Evolutionary conservation across 164 flowering plant genomes (phyloP).

Genomic region (Aristolochia fimbriata): DNA sequence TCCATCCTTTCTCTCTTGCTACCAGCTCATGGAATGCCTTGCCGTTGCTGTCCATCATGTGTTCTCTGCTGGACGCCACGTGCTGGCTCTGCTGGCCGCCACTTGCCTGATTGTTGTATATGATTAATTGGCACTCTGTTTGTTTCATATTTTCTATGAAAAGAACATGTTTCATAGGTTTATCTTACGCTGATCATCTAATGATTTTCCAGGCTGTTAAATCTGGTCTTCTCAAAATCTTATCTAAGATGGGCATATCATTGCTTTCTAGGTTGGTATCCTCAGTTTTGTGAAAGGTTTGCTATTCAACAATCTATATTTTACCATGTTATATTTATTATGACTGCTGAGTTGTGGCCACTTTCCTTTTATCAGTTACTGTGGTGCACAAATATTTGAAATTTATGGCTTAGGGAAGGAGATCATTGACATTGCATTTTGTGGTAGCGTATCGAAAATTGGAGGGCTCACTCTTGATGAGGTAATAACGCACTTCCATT

Average conservation of each 20-base stretch:
- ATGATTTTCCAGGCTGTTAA: slow-evolving; percentile 62
- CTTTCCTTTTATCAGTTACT: slow-evolving; percentile 48
- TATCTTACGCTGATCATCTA: slow-evolving; percentile 1
- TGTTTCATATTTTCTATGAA: too few species aligned
- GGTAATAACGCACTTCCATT: slow-evolving; percentile 27
- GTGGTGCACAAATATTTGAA: slow-evolving; percentile 99
- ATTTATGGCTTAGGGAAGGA: slow-evolving; percentile 90
- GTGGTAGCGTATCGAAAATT: slow-evolving; percentile 80
- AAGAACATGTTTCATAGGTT: neutral
- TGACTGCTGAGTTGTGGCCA: neutral
- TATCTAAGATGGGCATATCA: slow-evolving; percentile 99
- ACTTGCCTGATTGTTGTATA: too few species aligned
- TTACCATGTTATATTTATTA: neutral
- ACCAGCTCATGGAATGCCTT: too few species aligned
- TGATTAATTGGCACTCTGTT: too few species aligned
- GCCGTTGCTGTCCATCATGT: too few species aligned
- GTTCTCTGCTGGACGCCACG: too few species aligned
- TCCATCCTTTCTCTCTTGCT: too few species aligned
- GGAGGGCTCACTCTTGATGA: slow-evolving; percentile 91
- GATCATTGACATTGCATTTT: slow-evolving; percentile 78
- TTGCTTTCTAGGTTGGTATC: slow-evolving; percentile 79
- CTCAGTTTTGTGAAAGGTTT: neutral
- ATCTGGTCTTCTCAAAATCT: slow-evolving; percentile 90
- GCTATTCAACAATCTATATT: neutral
- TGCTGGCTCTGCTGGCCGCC: too few species aligned